A percentile compares a stretch with the other conserved stretches of the same genome.
Evolutionary conservation across 768 basidiomycete species (phyloP).

Genomic region (Jaapia argillacea): DNA sequence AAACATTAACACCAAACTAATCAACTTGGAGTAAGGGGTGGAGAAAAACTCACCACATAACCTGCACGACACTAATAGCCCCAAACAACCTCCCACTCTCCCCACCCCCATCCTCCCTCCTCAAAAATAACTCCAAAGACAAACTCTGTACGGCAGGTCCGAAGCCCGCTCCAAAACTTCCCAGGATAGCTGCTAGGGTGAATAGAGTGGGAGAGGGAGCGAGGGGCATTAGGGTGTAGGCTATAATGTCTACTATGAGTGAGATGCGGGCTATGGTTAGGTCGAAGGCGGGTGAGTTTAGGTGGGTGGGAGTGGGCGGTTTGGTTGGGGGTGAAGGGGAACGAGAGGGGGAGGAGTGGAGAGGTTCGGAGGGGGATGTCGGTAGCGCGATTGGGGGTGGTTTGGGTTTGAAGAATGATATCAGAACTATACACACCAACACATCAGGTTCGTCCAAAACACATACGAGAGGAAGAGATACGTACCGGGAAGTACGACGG

Average conservation of each 20-base stretch:
- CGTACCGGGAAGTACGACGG: conserved; percentile 52
- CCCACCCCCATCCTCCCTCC: conserved; percentile 41
- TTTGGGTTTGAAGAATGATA: conserved; percentile 41
- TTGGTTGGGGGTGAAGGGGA: conserved; percentile 2
- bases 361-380: conserved; percentile 11
- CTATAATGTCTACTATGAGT: conserved; percentile 41
- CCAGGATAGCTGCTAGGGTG: conserved; percentile 35
- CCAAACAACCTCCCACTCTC: conserved; percentile 76
- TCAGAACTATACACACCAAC: conserved; percentile 20
- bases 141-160: conserved; percentile 62
- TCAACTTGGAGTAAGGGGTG: background rate
- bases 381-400: conserved; percentile 10
- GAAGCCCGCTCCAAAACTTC: conserved; percentile 54
- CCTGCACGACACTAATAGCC: conserved; percentile 65
- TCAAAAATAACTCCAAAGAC: conserved; percentile 54
- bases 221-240: conserved; percentile 40
- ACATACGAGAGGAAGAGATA: background rate
- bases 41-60: conserved; percentile 37
- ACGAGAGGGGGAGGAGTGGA: conserved; percentile 3
- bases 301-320: conserved; percentile 6
- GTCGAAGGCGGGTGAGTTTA: conserved; percentile 48
- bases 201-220: conserved; percentile 39
- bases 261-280: conserved; percentile 58
- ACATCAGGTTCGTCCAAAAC: background rate
- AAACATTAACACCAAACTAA: background rate